These are phyloP conservation scores for Trametes sanguinea DNA, from an alignment of 768 basidiomycete genomes.

Conservation along the genomic window DNA sequence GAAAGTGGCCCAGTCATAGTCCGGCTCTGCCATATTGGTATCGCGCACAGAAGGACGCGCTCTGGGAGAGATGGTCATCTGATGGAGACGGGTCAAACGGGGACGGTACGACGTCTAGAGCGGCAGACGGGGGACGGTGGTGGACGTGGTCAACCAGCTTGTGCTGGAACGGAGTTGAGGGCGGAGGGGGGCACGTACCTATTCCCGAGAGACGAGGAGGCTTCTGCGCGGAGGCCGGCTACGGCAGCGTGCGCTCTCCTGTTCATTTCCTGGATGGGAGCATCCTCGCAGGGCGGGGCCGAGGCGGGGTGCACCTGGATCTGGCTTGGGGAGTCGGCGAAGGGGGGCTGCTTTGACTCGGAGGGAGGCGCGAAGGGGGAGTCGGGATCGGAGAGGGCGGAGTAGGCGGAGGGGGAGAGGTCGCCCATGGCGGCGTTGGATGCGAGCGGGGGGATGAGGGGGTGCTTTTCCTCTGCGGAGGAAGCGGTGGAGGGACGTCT, in stretches of 20 bases:
- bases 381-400: conserved; percentile 8
- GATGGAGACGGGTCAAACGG: conserved; percentile 34
- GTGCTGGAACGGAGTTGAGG: background rate
- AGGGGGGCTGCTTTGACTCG: too few relatives aligned
- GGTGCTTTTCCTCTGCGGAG: conserved; percentile 41
- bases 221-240: conserved; percentile 31
- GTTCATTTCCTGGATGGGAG: conserved; percentile 30
- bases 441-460: conserved; percentile 40
- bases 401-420: conserved; percentile 14
- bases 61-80: conserved; percentile 25
- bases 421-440: conserved; percentile 18
- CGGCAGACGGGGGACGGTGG: background rate
- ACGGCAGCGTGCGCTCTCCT: conserved; percentile 29
- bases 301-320: background rate
- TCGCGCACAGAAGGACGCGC: conserved; percentile 20
- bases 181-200: conserved; percentile 22
- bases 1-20: conserved; percentile 75
- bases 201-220: conserved; percentile 28
- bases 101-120: conserved; percentile 26
- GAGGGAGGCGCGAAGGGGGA: background rate
- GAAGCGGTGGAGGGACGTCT: conserved; percentile 48
- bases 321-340: background rate
- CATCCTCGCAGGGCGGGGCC: conserved; percentile 9
- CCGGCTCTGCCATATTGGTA: conserved; percentile 29
- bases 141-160: background rate